Conservation (phyloP, 192 early-diverging fungal species). For the Linnemannia elongata region DNA sequence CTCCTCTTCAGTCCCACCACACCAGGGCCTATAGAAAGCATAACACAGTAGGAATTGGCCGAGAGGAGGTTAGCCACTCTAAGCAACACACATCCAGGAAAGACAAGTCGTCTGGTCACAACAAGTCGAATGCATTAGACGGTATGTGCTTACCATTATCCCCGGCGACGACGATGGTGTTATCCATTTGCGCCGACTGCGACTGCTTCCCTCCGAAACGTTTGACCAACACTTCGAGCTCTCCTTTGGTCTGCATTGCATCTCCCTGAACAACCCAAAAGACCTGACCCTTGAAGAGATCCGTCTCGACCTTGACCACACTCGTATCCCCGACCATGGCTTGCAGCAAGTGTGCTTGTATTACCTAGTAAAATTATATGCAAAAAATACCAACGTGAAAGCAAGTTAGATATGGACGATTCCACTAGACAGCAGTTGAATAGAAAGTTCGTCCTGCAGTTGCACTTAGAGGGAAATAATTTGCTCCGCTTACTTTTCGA, state of each 20-base stretch:
- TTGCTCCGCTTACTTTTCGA: constrained; percentile 31
- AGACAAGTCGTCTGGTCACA: neutral
- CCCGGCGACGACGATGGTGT: constrained; percentile 66
- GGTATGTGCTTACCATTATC: constrained; percentile 11
- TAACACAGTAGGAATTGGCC: constrained; percentile 19
- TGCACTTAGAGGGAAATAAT: neutral
- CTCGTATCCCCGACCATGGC: constrained; percentile 57
- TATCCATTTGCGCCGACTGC: constrained; percentile 66
- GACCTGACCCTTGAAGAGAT: constrained; percentile 69
- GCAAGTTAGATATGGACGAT: neutral
- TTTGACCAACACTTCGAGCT: constrained; percentile 71
- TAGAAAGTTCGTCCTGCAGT: neutral
- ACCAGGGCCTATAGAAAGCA: constrained; percentile 60
- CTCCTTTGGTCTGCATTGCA: constrained; percentile 59
- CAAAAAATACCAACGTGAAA: neutral
- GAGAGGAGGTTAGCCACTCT: neutral
- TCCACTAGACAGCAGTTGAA: neutral
- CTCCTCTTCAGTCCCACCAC: constrained; percentile 68
- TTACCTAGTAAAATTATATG: constrained; percentile 7
- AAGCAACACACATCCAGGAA: neutral
- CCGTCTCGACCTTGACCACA: constrained; percentile 56
- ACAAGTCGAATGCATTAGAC: neutral
- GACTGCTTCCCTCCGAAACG: constrained; percentile 73
- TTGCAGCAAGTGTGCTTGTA: constrained; percentile 34
- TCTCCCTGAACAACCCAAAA: constrained; percentile 60